Evolutionary conservation across 2,329 filamentous ascomycete species (phyloP).

Genomic region (Fusarium mundagurra): DNA sequence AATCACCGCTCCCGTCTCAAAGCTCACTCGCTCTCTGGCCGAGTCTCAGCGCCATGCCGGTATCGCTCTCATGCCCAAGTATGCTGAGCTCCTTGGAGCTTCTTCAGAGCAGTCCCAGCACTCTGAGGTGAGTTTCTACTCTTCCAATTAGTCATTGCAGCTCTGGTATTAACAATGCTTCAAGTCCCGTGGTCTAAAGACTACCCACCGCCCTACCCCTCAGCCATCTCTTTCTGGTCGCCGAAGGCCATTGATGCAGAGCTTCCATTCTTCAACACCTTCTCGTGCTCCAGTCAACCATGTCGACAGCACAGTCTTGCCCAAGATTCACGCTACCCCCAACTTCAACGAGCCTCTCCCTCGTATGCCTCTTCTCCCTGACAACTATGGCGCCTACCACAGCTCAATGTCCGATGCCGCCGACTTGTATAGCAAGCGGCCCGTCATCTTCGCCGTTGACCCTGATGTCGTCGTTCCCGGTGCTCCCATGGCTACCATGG

Average conservation of each 20-base stretch:
- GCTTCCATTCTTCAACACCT: conserved; percentile 63
- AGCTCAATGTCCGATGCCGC: conserved; percentile 56
- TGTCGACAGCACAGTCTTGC: conserved; percentile 65
- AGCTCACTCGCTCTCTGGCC: conserved; percentile 59
- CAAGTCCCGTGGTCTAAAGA: conserved; percentile 55
- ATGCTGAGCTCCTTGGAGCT: conserved; percentile 56
- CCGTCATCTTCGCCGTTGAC: conserved; percentile 64
- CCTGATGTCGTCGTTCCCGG: conserved; percentile 62
- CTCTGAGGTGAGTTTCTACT: conserved; percentile 51
- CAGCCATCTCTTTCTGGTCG: conserved; percentile 56
- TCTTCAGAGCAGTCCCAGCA: conserved; percentile 44
- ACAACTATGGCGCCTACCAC: conserved; percentile 60
- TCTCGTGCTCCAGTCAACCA: conserved; percentile 51
- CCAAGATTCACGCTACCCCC: conserved; percentile 51
- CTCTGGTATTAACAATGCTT: conserved; percentile 26
- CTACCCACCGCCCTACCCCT: conserved; percentile 59
- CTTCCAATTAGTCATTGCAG: background rate
- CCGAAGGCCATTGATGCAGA: conserved; percentile 70
- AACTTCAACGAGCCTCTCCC: conserved; percentile 51
- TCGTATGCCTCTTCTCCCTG: conserved; percentile 69
- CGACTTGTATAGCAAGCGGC: conserved; percentile 56
- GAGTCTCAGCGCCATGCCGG: conserved; percentile 54
- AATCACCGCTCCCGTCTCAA: conserved; percentile 59
- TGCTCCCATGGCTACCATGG: conserved; percentile 65
- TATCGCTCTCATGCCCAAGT: conserved; percentile 57